Conservation (phyloP, 139 green algal genomes). For the Coelastrella sp. region DNA sequence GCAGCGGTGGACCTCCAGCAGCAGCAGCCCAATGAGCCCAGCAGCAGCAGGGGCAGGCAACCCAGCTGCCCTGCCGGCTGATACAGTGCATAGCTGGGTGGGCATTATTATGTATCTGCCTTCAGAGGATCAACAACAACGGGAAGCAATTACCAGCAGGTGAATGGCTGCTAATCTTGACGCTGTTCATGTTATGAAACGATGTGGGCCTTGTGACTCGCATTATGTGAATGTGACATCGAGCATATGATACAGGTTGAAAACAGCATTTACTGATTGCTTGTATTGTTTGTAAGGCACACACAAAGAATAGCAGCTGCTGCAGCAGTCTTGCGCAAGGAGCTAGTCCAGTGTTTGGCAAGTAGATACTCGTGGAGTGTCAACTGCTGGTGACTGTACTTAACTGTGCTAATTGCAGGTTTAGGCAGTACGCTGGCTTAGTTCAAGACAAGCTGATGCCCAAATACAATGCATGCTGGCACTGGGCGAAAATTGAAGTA, state of each 20-base stretch:
- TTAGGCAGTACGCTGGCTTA: slow-evolving; percentile 80
- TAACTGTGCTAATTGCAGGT: slow-evolving; percentile 77
- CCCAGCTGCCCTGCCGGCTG: background rate
- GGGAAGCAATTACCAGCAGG: slow-evolving; percentile 78
- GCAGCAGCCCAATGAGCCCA: slow-evolving; percentile 82
- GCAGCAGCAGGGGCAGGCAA: slow-evolving; percentile 43
- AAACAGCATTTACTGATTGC: too few relatives aligned
- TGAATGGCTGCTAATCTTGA: background rate
- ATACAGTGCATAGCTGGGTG: slow-evolving; percentile 87
- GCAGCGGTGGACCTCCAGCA: slow-evolving; percentile 93
- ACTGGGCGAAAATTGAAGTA: slow-evolving; percentile 99
- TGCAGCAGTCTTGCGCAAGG: too few relatives aligned
- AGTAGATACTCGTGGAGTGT: too few relatives aligned
- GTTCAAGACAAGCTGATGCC: slow-evolving; percentile 81
- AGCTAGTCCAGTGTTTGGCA: too few relatives aligned
- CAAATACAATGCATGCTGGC: slow-evolving; percentile 84
- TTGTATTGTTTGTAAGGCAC: too few relatives aligned
- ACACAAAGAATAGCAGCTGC: too few relatives aligned
- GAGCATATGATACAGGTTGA: too few relatives aligned
- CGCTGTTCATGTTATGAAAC: background rate
- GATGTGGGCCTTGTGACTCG: too few relatives aligned
- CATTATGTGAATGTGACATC: too few relatives aligned
- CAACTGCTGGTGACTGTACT: too few relatives aligned
- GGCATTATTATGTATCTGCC: slow-evolving; percentile 99
- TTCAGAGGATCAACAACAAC: slow-evolving; percentile 63